Base-by-base conservation (phyloP, 257 asterid species). In the Solanum neorickii region DNA sequence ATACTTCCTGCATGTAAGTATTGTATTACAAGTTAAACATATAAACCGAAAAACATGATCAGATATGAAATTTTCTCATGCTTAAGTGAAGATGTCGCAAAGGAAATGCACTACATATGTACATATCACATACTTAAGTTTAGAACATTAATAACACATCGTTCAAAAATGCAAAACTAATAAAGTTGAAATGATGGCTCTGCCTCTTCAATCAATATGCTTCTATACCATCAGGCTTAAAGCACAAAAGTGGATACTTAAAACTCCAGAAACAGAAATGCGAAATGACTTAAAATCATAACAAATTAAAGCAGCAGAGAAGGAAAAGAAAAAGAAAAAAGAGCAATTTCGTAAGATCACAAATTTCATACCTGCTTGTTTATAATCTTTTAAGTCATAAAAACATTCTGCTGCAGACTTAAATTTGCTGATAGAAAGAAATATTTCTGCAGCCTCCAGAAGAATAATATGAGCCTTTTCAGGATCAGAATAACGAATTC, bases 391-490 rank as follows among this genome's bases (percentile, higher is more conserved):
- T 88, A 91, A 83, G 76, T 94, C 95, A 41, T 89, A 92, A 68
- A 89, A 94, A 86, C 98, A 94, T 74, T 93, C 94, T 1, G 95
- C 97, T 1, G 97, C 98, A 87, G 93, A 89, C 29, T 92, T 91
- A 83, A 88, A 87, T 75, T 89, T 85, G 27, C 91, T 93, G 83
- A 93, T 89, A 29, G 93, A 90, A 83, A 92, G 89, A 76, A 92
- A 94, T 5, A 94, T 91, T 39, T 93, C 95, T 18, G 95, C 98
- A 77, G 97, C 98, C 87, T 93, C 93, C 46, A 92, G 87, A 86
- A 94, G 94, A 88, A 88, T 76, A 23, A 72, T 37, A n/a, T 46
- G 87, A 13, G 93, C 90, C 87, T 86, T 91, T 46, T 88, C 44
- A 3, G 91, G 70, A 88, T 93, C 91, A 18, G 94, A 88, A 85